Conservation (phyloP, 139 green algal genomes). For the Pseudopediastrum boryanum region DNA sequence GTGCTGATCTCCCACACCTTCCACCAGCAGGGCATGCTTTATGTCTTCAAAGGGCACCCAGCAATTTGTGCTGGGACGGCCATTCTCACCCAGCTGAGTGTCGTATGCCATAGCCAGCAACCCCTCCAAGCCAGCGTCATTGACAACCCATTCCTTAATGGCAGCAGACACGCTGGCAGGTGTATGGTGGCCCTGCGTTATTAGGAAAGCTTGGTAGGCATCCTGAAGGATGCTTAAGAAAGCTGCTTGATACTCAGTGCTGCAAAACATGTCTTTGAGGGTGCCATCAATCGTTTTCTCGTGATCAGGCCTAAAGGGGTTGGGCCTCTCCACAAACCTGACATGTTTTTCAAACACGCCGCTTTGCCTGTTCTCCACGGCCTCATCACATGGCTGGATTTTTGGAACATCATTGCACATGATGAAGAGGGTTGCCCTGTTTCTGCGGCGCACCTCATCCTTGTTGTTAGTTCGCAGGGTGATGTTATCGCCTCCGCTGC, state of each 20-base stretch:
- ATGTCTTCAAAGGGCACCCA: conserved; percentile 1
- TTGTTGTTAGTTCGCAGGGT: conserved; percentile 11
- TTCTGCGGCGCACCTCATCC: not conserved
- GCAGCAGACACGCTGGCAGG: conserved; percentile 1
- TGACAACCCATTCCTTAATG: not conserved
- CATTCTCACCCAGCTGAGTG: not conserved
- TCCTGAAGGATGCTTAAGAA: conserved; percentile 14
- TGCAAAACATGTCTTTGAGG: conserved; percentile 1
- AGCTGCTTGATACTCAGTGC: not conserved
- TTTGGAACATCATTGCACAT: conserved; percentile 25
- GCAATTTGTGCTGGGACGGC: not conserved
- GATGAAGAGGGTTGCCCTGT: conserved; percentile 11
- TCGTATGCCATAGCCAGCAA: not conserved
- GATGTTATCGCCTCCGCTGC: conserved; percentile 6
- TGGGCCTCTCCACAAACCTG: conserved; percentile 2
- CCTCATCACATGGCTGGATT: conserved; percentile 18
- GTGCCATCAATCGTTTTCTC: not conserved
- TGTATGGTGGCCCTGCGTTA: not conserved
- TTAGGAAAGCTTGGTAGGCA: conserved; percentile 5
- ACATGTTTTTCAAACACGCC: conserved; percentile 23
- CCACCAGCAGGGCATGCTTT: not conserved
- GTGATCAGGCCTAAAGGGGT: conserved; percentile 15
- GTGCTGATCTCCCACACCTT: conserved; percentile 2
- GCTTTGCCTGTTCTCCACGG: not conserved
- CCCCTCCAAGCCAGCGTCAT: not conserved